phyloP scores from a whole-genome alignment of 73 alveolate species.

The Blepharisma japonicum region DNA sequence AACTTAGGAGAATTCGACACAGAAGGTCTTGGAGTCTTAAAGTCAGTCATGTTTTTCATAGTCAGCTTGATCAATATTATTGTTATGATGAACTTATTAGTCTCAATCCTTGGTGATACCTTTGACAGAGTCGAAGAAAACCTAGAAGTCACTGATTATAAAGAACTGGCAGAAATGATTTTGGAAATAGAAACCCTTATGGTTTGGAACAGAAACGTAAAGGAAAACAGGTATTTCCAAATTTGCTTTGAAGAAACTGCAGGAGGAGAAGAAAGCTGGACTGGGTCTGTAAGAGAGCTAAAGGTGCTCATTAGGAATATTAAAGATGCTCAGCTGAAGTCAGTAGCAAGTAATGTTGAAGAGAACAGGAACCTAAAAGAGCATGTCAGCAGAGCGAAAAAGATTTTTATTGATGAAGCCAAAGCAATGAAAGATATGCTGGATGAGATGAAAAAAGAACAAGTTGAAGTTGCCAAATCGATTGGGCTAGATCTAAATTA shows the following conservation, averaged over 20 bases:
- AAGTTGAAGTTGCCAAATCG: too few relatives aligned
- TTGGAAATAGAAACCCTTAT: slow-evolving; percentile 36
- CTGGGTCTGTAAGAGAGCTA: neutral
- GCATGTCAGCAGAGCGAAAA: too few relatives aligned
- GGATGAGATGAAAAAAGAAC: too few relatives aligned
- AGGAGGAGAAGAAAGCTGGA: neutral
- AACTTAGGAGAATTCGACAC: slow-evolving; percentile 38
- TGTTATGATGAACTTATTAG: slow-evolving; percentile 33
- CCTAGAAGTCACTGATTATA: slow-evolving; percentile 30
- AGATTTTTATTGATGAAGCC: too few relatives aligned
- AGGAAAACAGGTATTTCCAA: neutral
- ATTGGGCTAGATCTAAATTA: too few relatives aligned
- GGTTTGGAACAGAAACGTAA: slow-evolving; percentile 31
- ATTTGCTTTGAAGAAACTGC: neutral
- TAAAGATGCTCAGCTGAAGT: too few relatives aligned
- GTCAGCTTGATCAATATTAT: slow-evolving; percentile 38
- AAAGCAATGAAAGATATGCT: too few relatives aligned
- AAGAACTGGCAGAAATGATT: slow-evolving; percentile 40
- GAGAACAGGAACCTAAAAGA: too few relatives aligned
- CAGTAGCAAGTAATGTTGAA: too few relatives aligned
- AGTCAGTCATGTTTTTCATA: slow-evolving; percentile 35
- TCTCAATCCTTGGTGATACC: slow-evolving; percentile 49
- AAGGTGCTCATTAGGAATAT: neutral
- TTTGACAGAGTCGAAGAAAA: slow-evolving; percentile 41
- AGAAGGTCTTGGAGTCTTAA: neutral